A percentile compares a stretch with the other conserved stretches of the same genome.
Evolutionary conservation across 495 filamentous ascomycete species (phyloP).

Genomic region (Tuber borchii): DNA sequence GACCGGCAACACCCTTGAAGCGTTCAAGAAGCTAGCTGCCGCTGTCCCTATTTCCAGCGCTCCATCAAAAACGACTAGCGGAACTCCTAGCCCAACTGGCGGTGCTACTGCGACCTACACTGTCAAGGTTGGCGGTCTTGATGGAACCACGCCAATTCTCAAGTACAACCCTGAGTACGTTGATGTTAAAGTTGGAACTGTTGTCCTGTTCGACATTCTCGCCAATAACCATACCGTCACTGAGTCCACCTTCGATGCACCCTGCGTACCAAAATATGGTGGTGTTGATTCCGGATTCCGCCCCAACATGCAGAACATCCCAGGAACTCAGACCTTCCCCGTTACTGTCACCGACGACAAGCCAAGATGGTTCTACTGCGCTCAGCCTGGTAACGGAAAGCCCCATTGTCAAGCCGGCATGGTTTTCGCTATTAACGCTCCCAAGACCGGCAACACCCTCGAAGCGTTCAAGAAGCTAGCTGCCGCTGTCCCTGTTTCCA

Average conservation of each 20-base stretch:
- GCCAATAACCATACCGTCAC: conserved; percentile 62
- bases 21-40: conserved; percentile 15
- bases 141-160: conserved; percentile 42
- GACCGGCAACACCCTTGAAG: conserved; percentile 19
- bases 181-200: conserved; percentile 54
- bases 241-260: conserved; percentile 59
- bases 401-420: conserved; percentile 45
- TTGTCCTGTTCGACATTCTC: conserved; percentile 61
- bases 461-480: conserved; percentile 21
- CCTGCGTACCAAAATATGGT: conserved; percentile 51
- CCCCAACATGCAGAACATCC: conserved; percentile 41
- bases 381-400: conserved; percentile 42
- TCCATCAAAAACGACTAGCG: neutral
- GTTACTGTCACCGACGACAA: conserved; percentile 48
- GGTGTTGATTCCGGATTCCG: conserved; percentile 52
- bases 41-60: conserved; percentile 8
- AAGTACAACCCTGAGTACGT: conserved; percentile 53
- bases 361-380: conserved; percentile 56
- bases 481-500: neutral
- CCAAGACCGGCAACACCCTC: conserved; percentile 15
- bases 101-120: no score
- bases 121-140: conserved; percentile 52
- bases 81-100: neutral
- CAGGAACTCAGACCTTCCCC: conserved; percentile 43
- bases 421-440: conserved; percentile 26